Evolutionary conservation across 2,329 filamentous ascomycete species (phyloP).

Genomic region (Huntiella omanensis): DNA sequence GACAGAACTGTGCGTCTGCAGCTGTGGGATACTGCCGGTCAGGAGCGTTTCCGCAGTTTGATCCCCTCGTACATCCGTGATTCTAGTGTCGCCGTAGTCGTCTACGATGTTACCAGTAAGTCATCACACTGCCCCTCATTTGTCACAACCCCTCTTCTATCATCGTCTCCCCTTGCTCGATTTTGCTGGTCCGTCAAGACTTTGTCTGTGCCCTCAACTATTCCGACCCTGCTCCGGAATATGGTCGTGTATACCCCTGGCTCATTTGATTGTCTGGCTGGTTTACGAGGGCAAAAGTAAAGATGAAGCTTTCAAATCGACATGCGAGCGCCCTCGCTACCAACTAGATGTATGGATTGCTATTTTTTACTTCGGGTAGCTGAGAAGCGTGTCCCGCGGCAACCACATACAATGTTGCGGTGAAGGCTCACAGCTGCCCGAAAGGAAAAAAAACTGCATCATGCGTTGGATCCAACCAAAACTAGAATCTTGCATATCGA

Average conservation of each 20-base stretch:
- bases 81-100: conserved; percentile 91
- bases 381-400: too few species aligned
- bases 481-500: not conserved
- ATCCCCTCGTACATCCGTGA: conserved; percentile 98
- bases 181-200: not conserved
- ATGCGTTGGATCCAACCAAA: not conserved
- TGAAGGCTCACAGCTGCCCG: not conserved
- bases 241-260: too few species aligned
- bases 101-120: conserved; percentile 90
- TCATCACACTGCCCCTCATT: not conserved
- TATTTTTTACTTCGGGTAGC: too few species aligned
- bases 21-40: conserved; percentile 94
- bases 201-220: not conserved
- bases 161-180: not conserved
- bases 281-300: too few species aligned
- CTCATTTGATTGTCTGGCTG: too few species aligned
- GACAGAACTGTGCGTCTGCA: conserved; percentile 94
- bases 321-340: too few species aligned
- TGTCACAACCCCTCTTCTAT: not conserved
- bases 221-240: conserved; percentile 4
- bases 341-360: too few species aligned
- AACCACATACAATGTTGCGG: not conserved
- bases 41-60: conserved; percentile 89
- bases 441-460: conserved; percentile 3
- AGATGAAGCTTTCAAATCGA: too few species aligned